Conservation (phyloP, 2,329 filamentous ascomycete species). For the Fusarium tuaranense region DNA sequence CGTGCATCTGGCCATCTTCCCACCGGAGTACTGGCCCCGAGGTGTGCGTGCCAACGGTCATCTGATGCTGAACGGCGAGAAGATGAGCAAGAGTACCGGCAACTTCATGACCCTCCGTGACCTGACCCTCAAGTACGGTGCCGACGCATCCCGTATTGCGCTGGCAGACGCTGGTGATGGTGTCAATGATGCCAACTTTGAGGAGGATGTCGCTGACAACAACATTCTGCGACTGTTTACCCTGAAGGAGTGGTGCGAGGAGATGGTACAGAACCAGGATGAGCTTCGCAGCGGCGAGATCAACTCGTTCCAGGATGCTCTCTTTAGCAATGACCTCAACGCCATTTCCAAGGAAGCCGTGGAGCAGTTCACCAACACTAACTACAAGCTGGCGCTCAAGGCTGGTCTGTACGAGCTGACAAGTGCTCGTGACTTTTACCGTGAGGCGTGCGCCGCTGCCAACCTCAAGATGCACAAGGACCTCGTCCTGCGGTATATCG, state of each 20-base stretch:
- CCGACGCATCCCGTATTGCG: constrained; percentile 90
- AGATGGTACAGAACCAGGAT: constrained; percentile 77
- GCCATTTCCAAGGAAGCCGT: constrained; percentile 81
- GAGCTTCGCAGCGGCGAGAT: constrained; percentile 79
- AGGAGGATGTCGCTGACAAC: constrained; percentile 93
- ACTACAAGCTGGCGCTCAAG: constrained; percentile 86
- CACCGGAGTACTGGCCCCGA: constrained; percentile 87
- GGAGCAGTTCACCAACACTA: constrained; percentile 81
- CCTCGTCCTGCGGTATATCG: constrained; percentile 82
- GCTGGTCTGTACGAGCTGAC: constrained; percentile 90
- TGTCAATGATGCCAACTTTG: constrained; percentile 96
- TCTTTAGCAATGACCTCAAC: constrained; percentile 96
- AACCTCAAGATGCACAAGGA: constrained; percentile 90
- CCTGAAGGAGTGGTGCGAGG: constrained; percentile 92
- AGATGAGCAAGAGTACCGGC: constrained; percentile 98
- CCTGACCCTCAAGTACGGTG: constrained; percentile 90
- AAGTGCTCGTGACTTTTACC: constrained; percentile 90
- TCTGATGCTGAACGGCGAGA: constrained; percentile 93
- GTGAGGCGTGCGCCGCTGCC: constrained; percentile 81
- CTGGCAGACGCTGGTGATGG: constrained; percentile 95
- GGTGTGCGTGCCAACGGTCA: constrained; percentile 92
- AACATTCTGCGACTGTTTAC: constrained; percentile 87
- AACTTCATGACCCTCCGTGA: constrained; percentile 96
- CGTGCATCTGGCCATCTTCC: constrained; percentile 91
- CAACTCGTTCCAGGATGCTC: constrained; percentile 83